Base-by-base conservation (phyloP, 176 grass and related monocot genomes). In the Bonia amplexicaulis region DNA sequence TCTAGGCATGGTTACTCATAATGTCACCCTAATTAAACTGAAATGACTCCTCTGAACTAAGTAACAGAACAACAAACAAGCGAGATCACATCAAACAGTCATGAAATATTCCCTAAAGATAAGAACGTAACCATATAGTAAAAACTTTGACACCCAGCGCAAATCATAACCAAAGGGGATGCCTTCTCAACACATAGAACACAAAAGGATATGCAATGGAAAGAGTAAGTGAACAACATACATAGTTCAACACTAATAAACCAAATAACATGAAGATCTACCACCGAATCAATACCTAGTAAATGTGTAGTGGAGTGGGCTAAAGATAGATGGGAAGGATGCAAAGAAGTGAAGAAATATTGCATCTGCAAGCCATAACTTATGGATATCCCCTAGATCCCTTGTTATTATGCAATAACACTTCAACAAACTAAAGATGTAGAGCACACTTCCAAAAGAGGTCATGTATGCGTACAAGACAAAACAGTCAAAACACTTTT, bases 21-120 rank as follows among this genome's bases (percentile, higher is more conserved):
- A 66, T 69, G 73, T 66, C 73, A 60, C 7, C 13, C 6, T 41
- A 78, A 44, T 55, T 71, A 52, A 55, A 71, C 54, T 71, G 62
- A 59, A 77, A 77, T 72, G 54, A 37, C 47, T 80, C 48, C 42
- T 79, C 48, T 83, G n/a, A 86, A 77, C 31, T 77, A 66, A 39
- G 31, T 7, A 81, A 75, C 70, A 70, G 31, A 85, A 88, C 12
- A 83, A 73, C 57, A 58, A 81, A 79, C 42, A 81, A 63, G 65
- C 70, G 40, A 62, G 33, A 62, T 71, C 12, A 62, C 35, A 89
- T 53, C 51, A 77, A 81, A 63, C 48, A 85, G 26, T 48, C 48
- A 84, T 29, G 33, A 35, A 60, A 79, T 78, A 77, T 54, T 39
- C 39, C 71, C 37, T 26, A 60, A 39, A 78, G 45, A 58, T 37